phyloP scores from a whole-genome alignment of 495 filamentous ascomycete species.

The Xanthoparmelia taractica region DNA sequence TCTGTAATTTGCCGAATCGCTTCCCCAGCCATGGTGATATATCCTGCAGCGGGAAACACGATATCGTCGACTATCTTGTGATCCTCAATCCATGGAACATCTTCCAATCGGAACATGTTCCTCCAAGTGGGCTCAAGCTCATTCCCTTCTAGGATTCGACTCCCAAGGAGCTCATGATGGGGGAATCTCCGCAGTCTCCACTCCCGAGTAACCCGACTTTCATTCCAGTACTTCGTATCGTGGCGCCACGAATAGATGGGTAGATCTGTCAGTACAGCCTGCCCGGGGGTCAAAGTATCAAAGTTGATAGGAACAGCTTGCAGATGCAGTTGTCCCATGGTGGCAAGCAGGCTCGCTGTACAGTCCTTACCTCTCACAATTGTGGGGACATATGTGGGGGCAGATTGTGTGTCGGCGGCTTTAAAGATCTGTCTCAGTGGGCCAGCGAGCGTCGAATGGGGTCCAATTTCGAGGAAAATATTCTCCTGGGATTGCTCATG shows the following conservation, averaged over 20 bases:
- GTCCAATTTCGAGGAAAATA: conserved; percentile 48
- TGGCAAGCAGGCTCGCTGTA: background rate
- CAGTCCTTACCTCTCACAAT: background rate
- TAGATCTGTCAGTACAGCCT: conserved; percentile 25
- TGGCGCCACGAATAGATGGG: conserved; percentile 37
- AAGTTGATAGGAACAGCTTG: conserved; percentile 5
- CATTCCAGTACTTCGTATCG: conserved; percentile 29
- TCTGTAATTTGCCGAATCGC: conserved; percentile 37
- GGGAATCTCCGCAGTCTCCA: conserved; percentile 28
- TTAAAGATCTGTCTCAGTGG: conserved; percentile 47
- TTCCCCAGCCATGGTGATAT: conserved; percentile 42
- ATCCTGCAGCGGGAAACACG: conserved; percentile 43
- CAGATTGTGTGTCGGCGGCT: background rate
- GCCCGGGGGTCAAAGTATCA: background rate
- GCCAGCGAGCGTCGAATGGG: conserved; percentile 51
- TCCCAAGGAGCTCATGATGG: conserved; percentile 35
- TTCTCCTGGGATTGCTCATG: too few species aligned
- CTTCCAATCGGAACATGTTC: conserved; percentile 31
- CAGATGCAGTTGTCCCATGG: background rate
- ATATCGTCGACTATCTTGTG: conserved; percentile 33
- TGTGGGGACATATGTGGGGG: conserved; percentile 6
- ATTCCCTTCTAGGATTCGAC: conserved; percentile 21
- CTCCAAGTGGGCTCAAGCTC: conserved; percentile 33
- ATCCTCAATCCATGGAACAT: conserved; percentile 21
- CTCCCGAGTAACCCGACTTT: conserved; percentile 28